These are phyloP conservation scores for Tieghemostelium lacteum DNA, from an alignment of 78 protist species.

Conservation along the genomic window DNA sequence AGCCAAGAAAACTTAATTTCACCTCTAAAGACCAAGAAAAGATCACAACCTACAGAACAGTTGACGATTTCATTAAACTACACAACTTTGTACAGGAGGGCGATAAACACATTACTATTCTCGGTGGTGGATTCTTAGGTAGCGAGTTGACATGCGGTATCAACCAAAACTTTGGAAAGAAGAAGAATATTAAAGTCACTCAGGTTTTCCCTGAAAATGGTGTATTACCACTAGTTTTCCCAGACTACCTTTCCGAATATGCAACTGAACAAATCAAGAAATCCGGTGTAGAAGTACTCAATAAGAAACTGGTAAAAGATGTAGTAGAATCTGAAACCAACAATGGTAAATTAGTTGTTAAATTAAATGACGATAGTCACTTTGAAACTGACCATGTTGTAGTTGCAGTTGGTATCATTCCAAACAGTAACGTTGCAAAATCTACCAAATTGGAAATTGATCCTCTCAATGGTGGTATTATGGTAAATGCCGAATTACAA, in stretches of 20 bases:
- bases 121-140: constrained; percentile 95
- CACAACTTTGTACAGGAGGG: constrained; percentile 12
- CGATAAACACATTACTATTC: constrained; percentile 54
- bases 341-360: constrained; percentile 22
- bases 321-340: constrained; percentile 15
- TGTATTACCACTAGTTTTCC: constrained; percentile 46
- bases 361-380: constrained; percentile 25
- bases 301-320: constrained; percentile 6
- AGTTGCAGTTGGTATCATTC: constrained; percentile 80
- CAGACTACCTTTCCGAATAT: constrained; percentile 74
- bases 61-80: constrained; percentile 82
- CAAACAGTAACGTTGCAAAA: constrained; percentile 81
- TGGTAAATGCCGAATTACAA: constrained; percentile 89
- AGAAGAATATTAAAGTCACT: constrained; percentile 29
- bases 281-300: constrained; percentile 33
- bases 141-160: constrained; percentile 83
- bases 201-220: constrained; percentile 87
- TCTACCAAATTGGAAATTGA: constrained; percentile 86
- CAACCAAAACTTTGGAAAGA: neutral
- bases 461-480: constrained; percentile 83
- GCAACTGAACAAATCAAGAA: constrained; percentile 57
- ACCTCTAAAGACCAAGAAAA: constrained; percentile 13
- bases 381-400: constrained; percentile 80
- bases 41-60: constrained; percentile 75
- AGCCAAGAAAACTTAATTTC: constrained; percentile 75